Percentiles rank a stretch among this genome's conserved stretches.
Conservation (phyloP, 2,329 filamentous ascomycete species). For the Lithohypha guttulata region DNA sequence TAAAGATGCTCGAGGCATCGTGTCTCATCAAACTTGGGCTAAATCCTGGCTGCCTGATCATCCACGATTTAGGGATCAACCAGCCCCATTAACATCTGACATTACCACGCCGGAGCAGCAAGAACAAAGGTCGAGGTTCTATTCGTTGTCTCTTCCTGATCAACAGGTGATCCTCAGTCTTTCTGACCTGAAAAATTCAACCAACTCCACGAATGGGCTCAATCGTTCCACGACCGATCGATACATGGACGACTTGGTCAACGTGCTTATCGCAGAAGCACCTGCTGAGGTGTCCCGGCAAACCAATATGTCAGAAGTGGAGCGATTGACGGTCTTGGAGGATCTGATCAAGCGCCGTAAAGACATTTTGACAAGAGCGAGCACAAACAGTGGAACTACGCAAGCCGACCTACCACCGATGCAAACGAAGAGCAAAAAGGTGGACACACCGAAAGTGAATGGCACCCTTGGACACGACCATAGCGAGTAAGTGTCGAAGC, state of each 20-base stretch:
- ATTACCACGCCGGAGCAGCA: conserved; percentile 17
- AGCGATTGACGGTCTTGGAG: no score
- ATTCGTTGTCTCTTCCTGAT: no score
- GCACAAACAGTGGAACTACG: no score
- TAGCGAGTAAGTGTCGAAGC: background rate
- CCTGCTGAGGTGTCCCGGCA: conserved; percentile 15
- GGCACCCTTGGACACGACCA: conserved; percentile 5
- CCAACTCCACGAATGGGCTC: background rate
- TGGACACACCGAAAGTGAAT: background rate
- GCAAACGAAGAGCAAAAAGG: background rate
- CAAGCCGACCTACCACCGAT: background rate
- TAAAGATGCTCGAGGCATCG: conserved; percentile 8
- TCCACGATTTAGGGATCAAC: conserved; percentile 9
- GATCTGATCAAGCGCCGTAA: no score
- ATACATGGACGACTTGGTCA: conserved; percentile 17
- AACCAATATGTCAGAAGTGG: conserved; percentile 13
- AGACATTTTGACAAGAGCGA: no score
- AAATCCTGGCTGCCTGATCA: conserved; percentile 5
- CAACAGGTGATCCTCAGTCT: no score
- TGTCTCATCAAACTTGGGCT: conserved; percentile 13
- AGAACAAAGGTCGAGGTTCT: no score
- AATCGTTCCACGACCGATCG: background rate
- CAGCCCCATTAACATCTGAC: conserved; percentile 15
- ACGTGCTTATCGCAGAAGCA: conserved; percentile 19
- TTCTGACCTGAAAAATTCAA: no score